Evolutionary conservation across 2,329 filamentous ascomycete genomes (phyloP).

Genomic region (Tolypocladium amazonense): DNA sequence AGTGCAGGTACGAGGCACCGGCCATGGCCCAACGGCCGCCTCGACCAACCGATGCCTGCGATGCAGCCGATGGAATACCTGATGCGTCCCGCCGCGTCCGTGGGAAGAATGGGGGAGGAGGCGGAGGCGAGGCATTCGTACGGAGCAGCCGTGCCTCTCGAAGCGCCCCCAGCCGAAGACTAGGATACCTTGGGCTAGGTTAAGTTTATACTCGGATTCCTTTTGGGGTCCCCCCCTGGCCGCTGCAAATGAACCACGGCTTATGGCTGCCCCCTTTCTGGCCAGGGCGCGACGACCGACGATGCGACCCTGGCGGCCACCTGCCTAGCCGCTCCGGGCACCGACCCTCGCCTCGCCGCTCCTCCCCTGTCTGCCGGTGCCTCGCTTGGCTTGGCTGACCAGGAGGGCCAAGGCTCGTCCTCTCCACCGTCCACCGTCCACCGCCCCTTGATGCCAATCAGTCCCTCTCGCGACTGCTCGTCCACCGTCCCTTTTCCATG

Average conservation of each 20-base stretch:
- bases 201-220: too few relatives aligned
- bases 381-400: not conserved
- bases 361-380: too few relatives aligned
- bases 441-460: not conserved
- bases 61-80: too few relatives aligned
- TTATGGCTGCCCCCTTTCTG: not conserved
- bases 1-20: not conserved
- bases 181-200: too few relatives aligned
- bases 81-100: too few relatives aligned
- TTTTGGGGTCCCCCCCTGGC: not conserved
- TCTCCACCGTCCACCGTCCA: not conserved
- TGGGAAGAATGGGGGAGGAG: too few relatives aligned
- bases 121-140: not conserved
- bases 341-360: not conserved
- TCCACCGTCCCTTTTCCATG: conserved; percentile 7
- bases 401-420: not conserved
- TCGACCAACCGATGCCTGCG: too few relatives aligned
- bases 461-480: not conserved
- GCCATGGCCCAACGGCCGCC: too few relatives aligned
- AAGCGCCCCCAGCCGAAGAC: not conserved
- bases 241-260: not conserved
- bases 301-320: not conserved
- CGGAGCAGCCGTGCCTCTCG: too few relatives aligned
- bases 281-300: not conserved
- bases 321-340: not conserved